Conservation (phyloP, 2,329 filamentous ascomycete genomes). For the Phoma herbarum region DNA sequence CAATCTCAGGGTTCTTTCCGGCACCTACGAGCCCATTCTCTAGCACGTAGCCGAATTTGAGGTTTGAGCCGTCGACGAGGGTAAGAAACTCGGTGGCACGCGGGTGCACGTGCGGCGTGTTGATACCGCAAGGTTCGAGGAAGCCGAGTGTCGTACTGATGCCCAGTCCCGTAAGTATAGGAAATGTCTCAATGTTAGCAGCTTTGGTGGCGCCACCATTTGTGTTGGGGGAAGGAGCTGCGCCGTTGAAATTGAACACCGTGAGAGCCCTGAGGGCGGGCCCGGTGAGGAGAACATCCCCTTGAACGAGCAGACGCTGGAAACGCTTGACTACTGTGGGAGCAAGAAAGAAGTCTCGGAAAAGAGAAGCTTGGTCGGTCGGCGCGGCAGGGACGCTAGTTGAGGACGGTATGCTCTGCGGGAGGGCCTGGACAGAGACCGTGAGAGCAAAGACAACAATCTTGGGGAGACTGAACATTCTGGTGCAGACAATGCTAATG, state of each 20-base stretch:
- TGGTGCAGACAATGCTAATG: too few species aligned
- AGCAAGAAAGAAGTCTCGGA: constrained; percentile 43
- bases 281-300: constrained; percentile 41
- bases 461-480: constrained; percentile 50
- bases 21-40: constrained; percentile 56
- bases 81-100: constrained; percentile 60
- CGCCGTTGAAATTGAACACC: constrained; percentile 69
- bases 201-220: constrained; percentile 59
- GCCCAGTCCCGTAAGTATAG: constrained; percentile 50
- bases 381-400: constrained; percentile 24
- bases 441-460: constrained; percentile 45
- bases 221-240: constrained; percentile 56
- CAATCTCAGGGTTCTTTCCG: constrained; percentile 50
- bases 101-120: constrained; percentile 60
- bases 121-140: constrained; percentile 57
- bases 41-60: constrained; percentile 58
- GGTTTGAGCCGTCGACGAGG: constrained; percentile 51
- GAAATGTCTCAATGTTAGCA: constrained; percentile 52
- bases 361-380: constrained; percentile 35
- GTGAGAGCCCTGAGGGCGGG: constrained; percentile 54
- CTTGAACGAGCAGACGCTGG: constrained; percentile 47
- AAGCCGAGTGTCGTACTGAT: constrained; percentile 52
- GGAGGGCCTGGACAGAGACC: constrained; percentile 44
- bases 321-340: constrained; percentile 52
- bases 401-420: constrained; percentile 30